Evolutionary conservation across 306 rosid genomes (phyloP).

Genomic region (Albizia julibrissin): DNA sequence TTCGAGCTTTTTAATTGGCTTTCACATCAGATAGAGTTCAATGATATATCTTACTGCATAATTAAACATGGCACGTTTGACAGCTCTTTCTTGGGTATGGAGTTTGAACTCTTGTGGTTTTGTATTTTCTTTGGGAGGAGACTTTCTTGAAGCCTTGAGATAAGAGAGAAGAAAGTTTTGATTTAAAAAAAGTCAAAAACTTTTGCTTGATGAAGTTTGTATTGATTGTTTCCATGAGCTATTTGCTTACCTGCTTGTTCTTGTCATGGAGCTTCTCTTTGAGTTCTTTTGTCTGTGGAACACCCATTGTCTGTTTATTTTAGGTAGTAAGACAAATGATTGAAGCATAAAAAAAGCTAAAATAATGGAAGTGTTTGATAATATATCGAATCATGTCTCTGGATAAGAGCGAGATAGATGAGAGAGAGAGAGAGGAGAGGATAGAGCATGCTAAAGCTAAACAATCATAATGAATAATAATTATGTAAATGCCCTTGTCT

Average conservation of each 20-base stretch:
- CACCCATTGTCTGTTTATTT: slow-evolving; percentile 26
- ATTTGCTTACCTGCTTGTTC: slow-evolving; percentile 42
- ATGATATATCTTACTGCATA: slow-evolving; percentile 55
- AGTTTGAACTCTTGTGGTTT: slow-evolving; percentile 83
- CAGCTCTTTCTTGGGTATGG: slow-evolving; percentile 85
- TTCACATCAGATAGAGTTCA: neutral
- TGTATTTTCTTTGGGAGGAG: slow-evolving; percentile 63
- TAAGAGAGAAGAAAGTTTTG: slow-evolving; percentile 13
- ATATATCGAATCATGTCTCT: slow-evolving; percentile 19
- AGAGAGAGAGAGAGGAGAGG: neutral
- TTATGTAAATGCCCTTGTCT: slow-evolving; percentile 5
- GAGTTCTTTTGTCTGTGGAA: slow-evolving; percentile 58
- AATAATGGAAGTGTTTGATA: neutral
- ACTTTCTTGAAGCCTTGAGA: slow-evolving; percentile 52
- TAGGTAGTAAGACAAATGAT: slow-evolving; percentile 24
- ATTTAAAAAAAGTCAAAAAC: neutral
- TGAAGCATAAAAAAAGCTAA: slow-evolving; percentile 23
- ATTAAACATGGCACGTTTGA: slow-evolving; percentile 87
- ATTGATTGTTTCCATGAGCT: neutral
- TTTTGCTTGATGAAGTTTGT: neutral
- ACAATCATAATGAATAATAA: slow-evolving; percentile 24
- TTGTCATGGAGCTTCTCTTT: slow-evolving; percentile 51
- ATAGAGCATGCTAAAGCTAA: slow-evolving; percentile 4
- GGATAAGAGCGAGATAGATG: slow-evolving; percentile 16
- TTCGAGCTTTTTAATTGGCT: neutral